Evolutionary conservation across 179 eudicot species (phyloP).

Genomic region (Silene coronaria): DNA sequence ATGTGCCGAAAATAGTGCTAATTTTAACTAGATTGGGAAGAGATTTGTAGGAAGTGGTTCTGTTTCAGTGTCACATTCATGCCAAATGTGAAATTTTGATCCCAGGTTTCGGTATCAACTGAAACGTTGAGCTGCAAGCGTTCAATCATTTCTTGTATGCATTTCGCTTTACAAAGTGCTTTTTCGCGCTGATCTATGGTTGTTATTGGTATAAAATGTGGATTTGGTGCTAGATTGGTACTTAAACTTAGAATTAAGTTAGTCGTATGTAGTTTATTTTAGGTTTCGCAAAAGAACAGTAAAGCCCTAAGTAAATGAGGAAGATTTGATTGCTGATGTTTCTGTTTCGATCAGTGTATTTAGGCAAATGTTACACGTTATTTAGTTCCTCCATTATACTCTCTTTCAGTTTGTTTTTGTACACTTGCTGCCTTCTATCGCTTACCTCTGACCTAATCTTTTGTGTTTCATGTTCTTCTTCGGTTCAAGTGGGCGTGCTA

Average conservation of each 20-base stretch:
- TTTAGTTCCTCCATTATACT: not conserved
- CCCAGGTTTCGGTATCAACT: not conserved
- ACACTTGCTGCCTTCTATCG: not conserved
- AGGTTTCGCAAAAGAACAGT: not conserved
- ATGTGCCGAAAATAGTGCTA: not conserved
- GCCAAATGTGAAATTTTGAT: not conserved
- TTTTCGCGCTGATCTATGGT: not conserved
- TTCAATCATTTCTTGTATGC: not conserved
- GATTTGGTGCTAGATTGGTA: not conserved
- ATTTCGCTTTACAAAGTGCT: not conserved
- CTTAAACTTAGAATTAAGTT: not conserved
- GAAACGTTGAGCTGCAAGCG: not conserved
- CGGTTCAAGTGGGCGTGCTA: conserved; percentile 38
- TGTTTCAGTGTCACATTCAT: not conserved
- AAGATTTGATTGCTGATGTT: not conserved
- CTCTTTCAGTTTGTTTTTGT: not conserved
- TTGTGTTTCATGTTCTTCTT: conserved; percentile 10
- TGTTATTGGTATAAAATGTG: not conserved
- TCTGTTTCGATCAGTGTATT: not conserved
- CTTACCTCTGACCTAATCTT: conserved; percentile 1
- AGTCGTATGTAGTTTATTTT: not conserved
- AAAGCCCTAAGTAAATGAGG: not conserved
- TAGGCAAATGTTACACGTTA: not conserved
- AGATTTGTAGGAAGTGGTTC: not conserved
- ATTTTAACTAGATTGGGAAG: not conserved